Evolutionary conservation across 164 flowering plant species (phyloP), one percentile per base, ranked within the genome.

Genomic region (Malania oleifera): DNA sequence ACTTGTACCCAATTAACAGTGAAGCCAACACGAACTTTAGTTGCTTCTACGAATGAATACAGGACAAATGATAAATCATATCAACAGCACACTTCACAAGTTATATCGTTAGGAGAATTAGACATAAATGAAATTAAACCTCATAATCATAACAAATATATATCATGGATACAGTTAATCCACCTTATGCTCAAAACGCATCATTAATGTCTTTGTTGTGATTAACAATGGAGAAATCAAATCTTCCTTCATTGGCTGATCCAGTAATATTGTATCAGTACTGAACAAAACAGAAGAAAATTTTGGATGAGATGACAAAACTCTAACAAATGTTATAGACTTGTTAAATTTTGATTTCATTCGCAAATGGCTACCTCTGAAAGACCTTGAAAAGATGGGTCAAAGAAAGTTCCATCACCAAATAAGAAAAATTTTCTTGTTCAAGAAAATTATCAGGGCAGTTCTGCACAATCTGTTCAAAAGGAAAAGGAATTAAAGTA

Each of bases 361-460:
- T 4, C 14, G 43, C 0, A 24, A 14, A 29, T n/a, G 10, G 0
- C 29, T 72, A 93, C 97, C 96, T 78, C 40, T 67, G 47, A 45
- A 72, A 66, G 45, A 61, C 23, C 60, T 72, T 76, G 59, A 73
- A 73, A 25, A 86, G 77, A 67, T 75, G 79, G 29, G 79, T 70
- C 35, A 72, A 46, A 66, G 89, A 86, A 34, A 93, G 77, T 75
- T 93, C 99, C 46, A 69, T 60, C 37, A 76, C 76, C 56, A 72
- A 41, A 64, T 57, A 64, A 45, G 75, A 59, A 73, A 90, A 82
- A 57, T 59, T 70, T 45, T 93, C 88, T 11, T 55, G 39, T 62
- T 80, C 80, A 63, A 86, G 72, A 70, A 76, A 86, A 43, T 73
- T 75, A 41, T 66, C 70, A 12, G 96, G 95, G 65, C 96, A 85